Base-by-base conservation (phyloP, 352 stramenopile genomes). In the Globisporangium abappressorium region DNA sequence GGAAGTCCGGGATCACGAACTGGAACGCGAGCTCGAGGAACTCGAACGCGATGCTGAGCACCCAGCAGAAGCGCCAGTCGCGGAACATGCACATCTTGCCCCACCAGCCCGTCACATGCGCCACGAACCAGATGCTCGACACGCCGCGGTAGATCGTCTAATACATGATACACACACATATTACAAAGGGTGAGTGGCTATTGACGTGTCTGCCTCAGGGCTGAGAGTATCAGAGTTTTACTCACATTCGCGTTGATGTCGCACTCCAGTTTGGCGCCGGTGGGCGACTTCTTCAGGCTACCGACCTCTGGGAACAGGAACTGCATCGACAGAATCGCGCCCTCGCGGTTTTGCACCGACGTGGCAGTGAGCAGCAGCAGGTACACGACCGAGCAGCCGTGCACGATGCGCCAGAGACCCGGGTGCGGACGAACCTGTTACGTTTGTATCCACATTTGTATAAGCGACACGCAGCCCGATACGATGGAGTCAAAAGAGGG, bases 51-150 rank as follows among this genome's bases (percentile, higher is more conserved):
- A 97, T 84, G 62, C 82, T 93, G 24, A 97, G 79, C 62, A 97
- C 82, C 91, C 87, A 97, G 71, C 91, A 97, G 51, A 98, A 91
- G n/a, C 86, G 76, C 91, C 91, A 97, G 80, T 97, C 91, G 28
- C 91, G 90, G 70, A 98, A 97, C 81, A 97, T 96, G 72, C 91
- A 97, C 87, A 97, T 97, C 72, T 97, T 97, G 61, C 88, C 90
- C 91, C 90, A 97, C 91, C 90, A 96, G 26, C 84, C 84, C 9
- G 85, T 91, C 58, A 94, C 84, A 57, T 96, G 89, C 11, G 87
- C 86, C n/a, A 93, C 53, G 57, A 95, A 94, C 86, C 86, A 94
- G 61, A 94, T 93, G 38, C 83, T 93, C 41, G 84, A 85, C 28
- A 94, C 78, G 33, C 87, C 87, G 5, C 83, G 80, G 51, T 84